A percentile compares a stretch with the other conserved stretches of the same genome.
phyloP scores from a whole-genome alignment of 2,329 filamentous ascomycete genomes.

The Davidsoniella virescens region DNA sequence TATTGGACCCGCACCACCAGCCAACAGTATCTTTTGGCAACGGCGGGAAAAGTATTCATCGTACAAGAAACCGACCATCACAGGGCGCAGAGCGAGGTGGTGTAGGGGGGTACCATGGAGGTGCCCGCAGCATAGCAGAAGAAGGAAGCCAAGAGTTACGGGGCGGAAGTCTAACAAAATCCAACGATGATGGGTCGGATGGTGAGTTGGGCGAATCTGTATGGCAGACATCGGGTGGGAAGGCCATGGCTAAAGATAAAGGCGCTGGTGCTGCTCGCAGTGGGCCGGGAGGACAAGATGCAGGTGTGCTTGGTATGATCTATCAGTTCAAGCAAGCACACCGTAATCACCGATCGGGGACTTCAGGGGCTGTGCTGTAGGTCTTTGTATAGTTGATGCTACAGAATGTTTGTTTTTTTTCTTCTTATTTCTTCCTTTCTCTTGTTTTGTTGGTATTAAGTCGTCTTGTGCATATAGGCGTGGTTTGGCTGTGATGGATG shows the following conservation, averaged over 20 bases:
- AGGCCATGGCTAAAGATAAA: slow-evolving; percentile 20
- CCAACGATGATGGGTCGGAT: slow-evolving; percentile 34
- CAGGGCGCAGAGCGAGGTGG: neutral
- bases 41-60: slow-evolving; percentile 30
- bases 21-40: slow-evolving; percentile 33
- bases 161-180: neutral
- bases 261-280: neutral
- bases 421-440: neutral
- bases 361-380: slow-evolving; percentile 21
- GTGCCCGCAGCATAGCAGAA: neutral
- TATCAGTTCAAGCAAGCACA: slow-evolving; percentile 43
- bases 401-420: neutral
- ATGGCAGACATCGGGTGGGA: slow-evolving; percentile 41
- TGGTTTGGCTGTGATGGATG: too few relatives aligned
- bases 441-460: too few relatives aligned
- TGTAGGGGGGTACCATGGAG: neutral
- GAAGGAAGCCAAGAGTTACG: neutral
- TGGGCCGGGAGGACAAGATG: slow-evolving; percentile 25
- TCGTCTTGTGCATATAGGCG: too few relatives aligned
- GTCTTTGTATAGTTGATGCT: neutral
- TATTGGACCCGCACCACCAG: slow-evolving; percentile 63
- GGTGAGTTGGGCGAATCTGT: slow-evolving; percentile 40
- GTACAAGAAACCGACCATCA: slow-evolving; percentile 23
- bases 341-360: slow-evolving; percentile 29
- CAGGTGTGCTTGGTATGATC: slow-evolving; percentile 40